Evolutionary conservation across 2,329 filamentous ascomycete species (phyloP).

Genomic region (Aspergillus sp.): DNA sequence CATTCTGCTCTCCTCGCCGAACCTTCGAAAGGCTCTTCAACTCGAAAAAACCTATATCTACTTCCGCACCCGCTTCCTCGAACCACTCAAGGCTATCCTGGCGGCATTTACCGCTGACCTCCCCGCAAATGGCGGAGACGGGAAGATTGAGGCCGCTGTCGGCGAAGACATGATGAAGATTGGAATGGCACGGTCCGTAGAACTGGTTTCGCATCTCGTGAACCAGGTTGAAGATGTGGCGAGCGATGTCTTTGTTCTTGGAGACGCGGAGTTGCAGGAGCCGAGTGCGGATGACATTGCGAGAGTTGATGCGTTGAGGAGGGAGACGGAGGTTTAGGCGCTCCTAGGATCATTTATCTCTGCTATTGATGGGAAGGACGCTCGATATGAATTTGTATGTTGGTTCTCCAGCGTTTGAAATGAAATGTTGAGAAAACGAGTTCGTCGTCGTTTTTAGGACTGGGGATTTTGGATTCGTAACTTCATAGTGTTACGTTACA

Average conservation of each 20-base stretch:
- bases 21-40: conserved; percentile 53
- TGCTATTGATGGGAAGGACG: neutral
- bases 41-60: conserved; percentile 43
- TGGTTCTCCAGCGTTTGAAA: neutral
- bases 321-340: conserved; percentile 23
- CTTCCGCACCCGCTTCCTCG: conserved; percentile 39
- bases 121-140: conserved; percentile 40
- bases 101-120: conserved; percentile 39
- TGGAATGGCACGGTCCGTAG: conserved; percentile 42
- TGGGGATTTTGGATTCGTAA: neutral
- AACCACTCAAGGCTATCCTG: conserved; percentile 38
- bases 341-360: neutral
- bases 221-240: conserved; percentile 42
- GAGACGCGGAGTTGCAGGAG: conserved; percentile 33
- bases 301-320: conserved; percentile 32
- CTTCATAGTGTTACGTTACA: neutral
- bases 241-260: conserved; percentile 33
- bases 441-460: neutral
- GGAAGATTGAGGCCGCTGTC: conserved; percentile 39
- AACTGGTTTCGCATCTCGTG: conserved; percentile 36
- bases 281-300: conserved; percentile 37
- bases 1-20: conserved; percentile 55
- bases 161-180: conserved; percentile 40
- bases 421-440: neutral
- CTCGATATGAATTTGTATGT: neutral